Evolutionary conservation across 1,284 basidiomycete genomes (phyloP).

Genomic region (Erythrobasidium hasegawianum): DNA sequence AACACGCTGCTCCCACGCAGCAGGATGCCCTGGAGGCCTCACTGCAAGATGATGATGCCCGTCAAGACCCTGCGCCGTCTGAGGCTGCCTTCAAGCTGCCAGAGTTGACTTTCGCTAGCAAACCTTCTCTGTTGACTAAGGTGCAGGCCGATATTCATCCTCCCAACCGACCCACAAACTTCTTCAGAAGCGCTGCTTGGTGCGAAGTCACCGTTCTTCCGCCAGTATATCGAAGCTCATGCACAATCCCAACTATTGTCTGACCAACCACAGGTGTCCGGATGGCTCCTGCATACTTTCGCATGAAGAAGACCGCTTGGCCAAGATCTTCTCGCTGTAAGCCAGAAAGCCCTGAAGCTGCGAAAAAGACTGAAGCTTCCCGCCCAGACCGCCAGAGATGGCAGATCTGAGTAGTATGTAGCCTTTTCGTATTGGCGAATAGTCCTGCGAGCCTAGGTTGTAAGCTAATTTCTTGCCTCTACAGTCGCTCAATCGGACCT

Average conservation of each 20-base stretch:
- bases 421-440: too few relatives aligned
- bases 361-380: background rate
- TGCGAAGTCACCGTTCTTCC: slow-evolving; percentile 1
- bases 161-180: slow-evolving; percentile 13
- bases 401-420: slow-evolving; percentile 16
- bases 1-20: too few relatives aligned
- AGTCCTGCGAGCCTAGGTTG: background rate
- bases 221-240: too few relatives aligned
- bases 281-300: slow-evolving; percentile 31
- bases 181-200: slow-evolving; percentile 33
- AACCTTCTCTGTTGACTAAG: slow-evolving; percentile 3
- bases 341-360: too few relatives aligned
- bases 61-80: too few relatives aligned
- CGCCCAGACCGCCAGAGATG: slow-evolving; percentile 17
- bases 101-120: background rate
- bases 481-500: background rate
- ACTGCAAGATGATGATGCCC: too few relatives aligned
- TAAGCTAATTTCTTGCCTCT: background rate
- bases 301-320: slow-evolving; percentile 27
- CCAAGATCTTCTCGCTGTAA: slow-evolving; percentile 32
- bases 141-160: slow-evolving; percentile 7
- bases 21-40: too few relatives aligned
- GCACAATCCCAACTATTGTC: too few relatives aligned
- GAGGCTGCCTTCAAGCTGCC: background rate
- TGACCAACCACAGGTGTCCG: slow-evolving; percentile 15